Conservation (phyloP, 2,329 filamentous ascomycete species). For the Lachnellula cervina region DNA sequence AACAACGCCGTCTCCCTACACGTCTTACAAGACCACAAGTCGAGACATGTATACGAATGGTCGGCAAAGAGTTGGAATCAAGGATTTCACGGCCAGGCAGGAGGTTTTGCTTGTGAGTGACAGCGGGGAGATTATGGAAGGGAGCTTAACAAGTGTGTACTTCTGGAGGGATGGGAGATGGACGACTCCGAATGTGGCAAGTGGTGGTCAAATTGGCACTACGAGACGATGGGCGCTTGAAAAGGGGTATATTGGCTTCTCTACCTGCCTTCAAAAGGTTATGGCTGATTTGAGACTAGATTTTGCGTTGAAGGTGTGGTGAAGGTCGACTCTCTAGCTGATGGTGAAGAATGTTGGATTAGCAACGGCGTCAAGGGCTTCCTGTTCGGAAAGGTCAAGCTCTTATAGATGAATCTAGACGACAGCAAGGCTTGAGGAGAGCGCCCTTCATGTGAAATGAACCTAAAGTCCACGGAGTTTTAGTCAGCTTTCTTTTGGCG, state of each 20-base stretch:
- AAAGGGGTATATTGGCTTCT: constrained; percentile 41
- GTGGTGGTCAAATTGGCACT: constrained; percentile 78
- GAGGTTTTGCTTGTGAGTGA: constrained; percentile 74
- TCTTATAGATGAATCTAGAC: constrained; percentile 6
- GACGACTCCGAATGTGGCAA: constrained; percentile 74
- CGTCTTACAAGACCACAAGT: constrained; percentile 79
- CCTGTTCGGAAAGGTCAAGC: constrained; percentile 40
- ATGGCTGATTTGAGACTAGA: constrained; percentile 32
- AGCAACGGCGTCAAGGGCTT: constrained; percentile 88
- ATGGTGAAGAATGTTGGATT: constrained; percentile 79
- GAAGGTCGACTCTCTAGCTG: constrained; percentile 50
- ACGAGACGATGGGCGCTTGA: constrained; percentile 79
- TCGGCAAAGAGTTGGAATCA: constrained; percentile 55
- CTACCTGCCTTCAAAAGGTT: background rate
- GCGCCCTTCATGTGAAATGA: too few species aligned
- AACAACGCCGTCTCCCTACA: constrained; percentile 58
- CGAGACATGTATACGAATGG: constrained; percentile 69
- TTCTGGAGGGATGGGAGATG: constrained; percentile 69
- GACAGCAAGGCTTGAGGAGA: background rate
- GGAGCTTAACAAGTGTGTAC: constrained; percentile 76
- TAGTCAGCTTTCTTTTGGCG: too few species aligned
- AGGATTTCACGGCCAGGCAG: constrained; percentile 40
- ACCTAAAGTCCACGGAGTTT: too few species aligned
- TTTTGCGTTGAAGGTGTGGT: constrained; percentile 65
- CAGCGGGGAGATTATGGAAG: constrained; percentile 72